Evolutionary conservation across 306 rosid species (phyloP), one percentile per base, ranked within the genome.

Genomic region (Malus sylvestris): DNA sequence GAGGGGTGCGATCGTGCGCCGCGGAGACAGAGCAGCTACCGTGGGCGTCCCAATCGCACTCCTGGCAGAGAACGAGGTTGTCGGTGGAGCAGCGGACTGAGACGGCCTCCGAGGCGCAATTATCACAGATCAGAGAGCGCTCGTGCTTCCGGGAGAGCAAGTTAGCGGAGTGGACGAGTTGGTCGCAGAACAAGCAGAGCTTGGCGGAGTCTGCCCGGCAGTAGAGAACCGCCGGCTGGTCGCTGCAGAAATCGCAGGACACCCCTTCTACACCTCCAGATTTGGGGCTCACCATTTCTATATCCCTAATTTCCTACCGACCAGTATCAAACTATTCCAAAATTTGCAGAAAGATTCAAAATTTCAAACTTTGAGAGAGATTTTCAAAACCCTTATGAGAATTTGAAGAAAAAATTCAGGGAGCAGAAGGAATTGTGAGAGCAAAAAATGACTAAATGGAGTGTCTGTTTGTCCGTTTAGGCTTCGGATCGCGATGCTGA

Each of bases 121-220:
- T 88, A 64, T 90, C 96, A 67, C 96, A 90, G 88, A 90, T 88
- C 86, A 81, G 89, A 4, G 91, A 88, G 4, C 92, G 87, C 23
- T 71, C 55, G 77, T 90, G 96, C 79, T 90, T 90, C 66, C 79
- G 77, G 33, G 92, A 86, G 60, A 90, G 91, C 23, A 73, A 64
- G 78, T 90, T 88, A 0, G 96, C 92, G 13, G 91, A 85, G 80
- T 90, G 96, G 32, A 90, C 96, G 22, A 83, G 96, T 53, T 83
- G 85, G 75, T 90, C 96, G 76, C 96, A 90, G 69, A 86, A 79
- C 70, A 90, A 67, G 76, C 96, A 90, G 10, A 88, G 92, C 92
- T 85, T 90, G 8, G 96, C 92, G 0, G 91, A 86, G 83, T 90
- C 96, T 6, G 96, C 96, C 70, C 86, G 65, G 44, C 96, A 90